Percentiles rank a stretch among this genome's conserved stretches.
Evolutionary conservation across 2,329 filamentous ascomycete species (phyloP).

Genomic region (Pseudocercospora eumusae): DNA sequence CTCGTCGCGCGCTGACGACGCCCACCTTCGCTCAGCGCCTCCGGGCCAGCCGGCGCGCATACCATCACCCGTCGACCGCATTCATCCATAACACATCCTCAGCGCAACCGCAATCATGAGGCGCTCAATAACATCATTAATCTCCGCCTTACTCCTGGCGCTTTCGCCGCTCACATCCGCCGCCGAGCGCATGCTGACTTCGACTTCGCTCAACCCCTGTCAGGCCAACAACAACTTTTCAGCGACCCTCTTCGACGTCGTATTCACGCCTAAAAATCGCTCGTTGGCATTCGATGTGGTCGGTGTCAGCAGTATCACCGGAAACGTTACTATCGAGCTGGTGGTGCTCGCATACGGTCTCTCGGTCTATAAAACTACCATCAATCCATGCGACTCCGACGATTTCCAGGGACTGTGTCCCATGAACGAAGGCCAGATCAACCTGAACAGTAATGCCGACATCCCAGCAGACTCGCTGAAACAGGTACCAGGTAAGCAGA

Average conservation of each 20-base stretch:
- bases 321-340: conserved; percentile 76
- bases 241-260: conserved; percentile 83
- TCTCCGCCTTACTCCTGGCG: conserved; percentile 38
- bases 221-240: conserved; percentile 82
- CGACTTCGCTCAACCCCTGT: conserved; percentile 81
- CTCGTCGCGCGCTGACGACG: conserved; percentile 24
- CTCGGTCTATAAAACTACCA: conserved; percentile 62
- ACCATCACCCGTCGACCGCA: conserved; percentile 18
- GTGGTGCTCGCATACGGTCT: conserved; percentile 81
- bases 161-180: conserved; percentile 55
- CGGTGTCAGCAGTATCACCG: conserved; percentile 79
- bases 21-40: conserved; percentile 25
- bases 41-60: conserved; percentile 21
- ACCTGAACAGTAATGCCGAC: conserved; percentile 69
- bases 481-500: conserved; percentile 63
- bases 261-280: conserved; percentile 73
- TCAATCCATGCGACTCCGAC: conserved; percentile 74
- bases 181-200: conserved; percentile 70
- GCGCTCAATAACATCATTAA: conserved; percentile 34
- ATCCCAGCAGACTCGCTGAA: conserved; percentile 60
- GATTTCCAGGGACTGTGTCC: conserved; percentile 77
- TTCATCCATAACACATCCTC: conserved; percentile 8
- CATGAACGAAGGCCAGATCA: conserved; percentile 82
- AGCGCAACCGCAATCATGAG: conserved; percentile 30
- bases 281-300: conserved; percentile 73